Conservation (phyloP, 2,329 filamentous ascomycete species). For the Pezicula radicicola region DNA sequence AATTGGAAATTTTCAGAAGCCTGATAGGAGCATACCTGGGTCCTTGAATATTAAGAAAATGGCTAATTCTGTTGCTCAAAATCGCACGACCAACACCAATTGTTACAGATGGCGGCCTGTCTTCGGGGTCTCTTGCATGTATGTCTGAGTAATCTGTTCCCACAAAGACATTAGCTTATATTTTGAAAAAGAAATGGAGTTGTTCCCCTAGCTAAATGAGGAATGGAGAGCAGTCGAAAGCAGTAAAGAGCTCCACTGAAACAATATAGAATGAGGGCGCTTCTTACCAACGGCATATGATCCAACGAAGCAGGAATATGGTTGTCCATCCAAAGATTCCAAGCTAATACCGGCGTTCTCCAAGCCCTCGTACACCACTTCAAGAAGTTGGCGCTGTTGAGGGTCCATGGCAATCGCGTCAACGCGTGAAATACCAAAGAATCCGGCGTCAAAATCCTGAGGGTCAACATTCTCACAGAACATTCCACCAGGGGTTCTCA, state of each 20-base stretch:
- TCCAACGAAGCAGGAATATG: slow-evolving; percentile 11
- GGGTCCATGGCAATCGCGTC: slow-evolving; percentile 37
- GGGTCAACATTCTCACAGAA: slow-evolving; percentile 35
- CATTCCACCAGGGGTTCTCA: slow-evolving; percentile 73
- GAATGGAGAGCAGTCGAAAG: background rate
- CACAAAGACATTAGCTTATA: no score
- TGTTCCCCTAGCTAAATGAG: no score
- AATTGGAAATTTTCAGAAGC: background rate
- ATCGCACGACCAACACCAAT: slow-evolving; percentile 22
- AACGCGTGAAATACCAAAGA: slow-evolving; percentile 34
- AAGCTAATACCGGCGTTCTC: slow-evolving; percentile 14
- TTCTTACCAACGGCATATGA: slow-evolving; percentile 24
- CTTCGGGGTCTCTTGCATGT: slow-evolving; percentile 13
- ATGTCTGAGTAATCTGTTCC: slow-evolving; percentile 12
- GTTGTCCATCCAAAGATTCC: slow-evolving; percentile 8
- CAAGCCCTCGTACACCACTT: slow-evolving; percentile 63
- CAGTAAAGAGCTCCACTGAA: slow-evolving; percentile 10
- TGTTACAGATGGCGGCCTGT: slow-evolving; percentile 2
- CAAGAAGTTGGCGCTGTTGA: slow-evolving; percentile 39
- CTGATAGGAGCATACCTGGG: slow-evolving; percentile 33
- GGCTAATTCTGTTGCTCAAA: slow-evolving; percentile 49
- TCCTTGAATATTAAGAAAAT: slow-evolving; percentile 53
- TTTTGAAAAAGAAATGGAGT: no score
- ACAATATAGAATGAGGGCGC: slow-evolving; percentile 10
- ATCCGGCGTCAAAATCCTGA: slow-evolving; percentile 33